phyloP scores from a whole-genome alignment of 2,329 filamentous ascomycete species.

The Pseudonectria buxi region DNA sequence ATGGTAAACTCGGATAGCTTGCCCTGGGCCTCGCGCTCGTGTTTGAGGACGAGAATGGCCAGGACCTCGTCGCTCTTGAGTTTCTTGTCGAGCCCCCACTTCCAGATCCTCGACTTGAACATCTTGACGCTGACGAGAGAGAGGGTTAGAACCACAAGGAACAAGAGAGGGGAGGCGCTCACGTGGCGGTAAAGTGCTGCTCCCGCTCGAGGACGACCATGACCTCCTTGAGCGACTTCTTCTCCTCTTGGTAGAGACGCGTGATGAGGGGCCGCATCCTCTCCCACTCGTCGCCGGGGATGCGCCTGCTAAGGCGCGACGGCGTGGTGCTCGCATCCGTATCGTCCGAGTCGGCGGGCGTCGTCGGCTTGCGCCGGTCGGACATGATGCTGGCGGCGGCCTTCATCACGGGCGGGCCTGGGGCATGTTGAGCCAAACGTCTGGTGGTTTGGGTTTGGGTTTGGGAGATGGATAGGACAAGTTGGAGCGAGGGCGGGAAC shows the following conservation, averaged over 20 bases:
- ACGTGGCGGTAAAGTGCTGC: slow-evolving; percentile 34
- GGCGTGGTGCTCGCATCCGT: slow-evolving; percentile 21
- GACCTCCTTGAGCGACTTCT: slow-evolving; percentile 34
- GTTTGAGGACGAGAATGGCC: slow-evolving; percentile 30
- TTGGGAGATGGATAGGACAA: too few relatives aligned
- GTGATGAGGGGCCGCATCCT: slow-evolving; percentile 31
- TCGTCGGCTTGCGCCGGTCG: slow-evolving; percentile 16
- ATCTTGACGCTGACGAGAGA: slow-evolving; percentile 29
- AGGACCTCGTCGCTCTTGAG: slow-evolving; percentile 35
- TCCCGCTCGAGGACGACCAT: slow-evolving; percentile 33
- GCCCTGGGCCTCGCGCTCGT: slow-evolving; percentile 29
- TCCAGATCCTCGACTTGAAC: slow-evolving; percentile 37
- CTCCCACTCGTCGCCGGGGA: slow-evolving; percentile 28
- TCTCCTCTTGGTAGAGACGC: slow-evolving; percentile 33
- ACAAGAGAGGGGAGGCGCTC: slow-evolving; percentile 12
- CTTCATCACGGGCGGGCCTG: slow-evolving; percentile 10
- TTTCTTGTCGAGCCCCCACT: slow-evolving; percentile 37
- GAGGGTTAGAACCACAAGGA: background rate
- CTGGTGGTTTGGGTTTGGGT: too few relatives aligned
- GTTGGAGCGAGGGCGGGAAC: too few relatives aligned
- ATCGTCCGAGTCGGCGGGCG: slow-evolving; percentile 22
- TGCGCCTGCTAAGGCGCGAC: slow-evolving; percentile 23
- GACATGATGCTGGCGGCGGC: slow-evolving; percentile 16
- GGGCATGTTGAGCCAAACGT: slow-evolving; percentile 3
- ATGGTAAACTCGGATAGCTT: slow-evolving; percentile 31